phyloP scores from a whole-genome alignment of 2,329 filamentous ascomycete species.

The Colletotrichum australisinense region DNA sequence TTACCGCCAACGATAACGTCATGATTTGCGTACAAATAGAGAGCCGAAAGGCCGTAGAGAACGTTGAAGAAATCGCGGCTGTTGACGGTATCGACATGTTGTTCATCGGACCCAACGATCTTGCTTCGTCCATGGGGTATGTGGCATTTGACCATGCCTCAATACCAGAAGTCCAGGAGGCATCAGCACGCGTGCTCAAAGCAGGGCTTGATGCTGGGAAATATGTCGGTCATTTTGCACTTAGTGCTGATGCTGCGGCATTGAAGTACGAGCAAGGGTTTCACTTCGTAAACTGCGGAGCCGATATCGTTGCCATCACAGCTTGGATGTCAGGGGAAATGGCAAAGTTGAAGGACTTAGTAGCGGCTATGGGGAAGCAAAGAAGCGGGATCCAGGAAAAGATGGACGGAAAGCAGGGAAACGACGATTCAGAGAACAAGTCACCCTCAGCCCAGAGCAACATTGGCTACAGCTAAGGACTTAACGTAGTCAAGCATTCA shows the following conservation, averaged over 20 bases:
- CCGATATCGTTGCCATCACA: constrained; percentile 49
- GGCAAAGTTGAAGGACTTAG: constrained; percentile 38
- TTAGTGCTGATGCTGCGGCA: constrained; percentile 44
- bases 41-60: constrained; percentile 55
- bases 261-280: constrained; percentile 43
- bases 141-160: constrained; percentile 46
- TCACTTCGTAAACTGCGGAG: constrained; percentile 50
- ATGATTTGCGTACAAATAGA: constrained; percentile 59
- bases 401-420: not conserved
- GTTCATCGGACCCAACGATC: constrained; percentile 59
- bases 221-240: constrained; percentile 47
- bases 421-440: not conserved
- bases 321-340: constrained; percentile 49
- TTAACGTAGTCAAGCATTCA: not conserved
- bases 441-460: not conserved
- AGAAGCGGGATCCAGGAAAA: not conserved
- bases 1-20: constrained; percentile 60
- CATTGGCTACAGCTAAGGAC: not conserved
- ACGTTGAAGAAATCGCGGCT: constrained; percentile 55
- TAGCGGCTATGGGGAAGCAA: constrained; percentile 18
- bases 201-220: constrained; percentile 46
- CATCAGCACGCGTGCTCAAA: constrained; percentile 40
- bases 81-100: constrained; percentile 56
- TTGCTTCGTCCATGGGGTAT: constrained; percentile 46
- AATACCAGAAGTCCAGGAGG: constrained; percentile 45